Base-by-base conservation (phyloP, 2,329 filamentous ascomycete species). In the Alternaria gaisen region DNA sequence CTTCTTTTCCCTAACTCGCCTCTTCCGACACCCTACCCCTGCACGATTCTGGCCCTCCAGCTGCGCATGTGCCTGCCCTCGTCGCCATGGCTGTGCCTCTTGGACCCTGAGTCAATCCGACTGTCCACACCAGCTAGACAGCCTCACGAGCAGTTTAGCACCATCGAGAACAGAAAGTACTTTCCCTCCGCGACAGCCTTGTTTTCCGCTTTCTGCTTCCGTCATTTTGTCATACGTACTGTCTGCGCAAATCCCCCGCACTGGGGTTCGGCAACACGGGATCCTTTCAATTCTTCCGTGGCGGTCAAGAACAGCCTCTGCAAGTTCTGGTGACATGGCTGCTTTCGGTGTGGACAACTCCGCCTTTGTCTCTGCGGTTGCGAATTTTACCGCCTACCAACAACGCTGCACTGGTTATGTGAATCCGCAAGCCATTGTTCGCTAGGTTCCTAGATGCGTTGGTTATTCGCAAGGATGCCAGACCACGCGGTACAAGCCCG, bases 261-360 rank as follows among this genome's bases (percentile, higher is more conserved):
- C 50, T 44, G 42, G 59, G 36, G 26, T 36, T 18, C 11, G 34
- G 40, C 59, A 65, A 63, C 62, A 77, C 73, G 76, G 71, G 72
- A 61, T 48, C 61, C 57, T 65, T 64, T 64, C 64, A 64, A 59
- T 71, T 72, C 68, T 76, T 65, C 70, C 71, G 67, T 66, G 65
- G 60, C 63, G 58, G 61, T 65, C 67, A 71, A 66, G 54, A 69
- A 58, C 56, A 64, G 57, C 61, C 63, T 71, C 60, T 67, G 65
- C 68, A 64, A 52, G 63, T 61, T 65, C 69, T 70, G 63, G 68
- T 72, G 66, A 75, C 66, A 67, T 69, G 46, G 57, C 74, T 67
- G 56, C 67, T 69, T 72, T 66, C 53, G 72, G 72, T 56, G 46
- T 50, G 46, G 20, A 38, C 63, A 53, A 64, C 66, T 63, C 68